These are phyloP conservation scores for Westerdykella ornata DNA, from an alignment of 2,329 filamentous ascomycete species.

Conservation along the genomic window DNA sequence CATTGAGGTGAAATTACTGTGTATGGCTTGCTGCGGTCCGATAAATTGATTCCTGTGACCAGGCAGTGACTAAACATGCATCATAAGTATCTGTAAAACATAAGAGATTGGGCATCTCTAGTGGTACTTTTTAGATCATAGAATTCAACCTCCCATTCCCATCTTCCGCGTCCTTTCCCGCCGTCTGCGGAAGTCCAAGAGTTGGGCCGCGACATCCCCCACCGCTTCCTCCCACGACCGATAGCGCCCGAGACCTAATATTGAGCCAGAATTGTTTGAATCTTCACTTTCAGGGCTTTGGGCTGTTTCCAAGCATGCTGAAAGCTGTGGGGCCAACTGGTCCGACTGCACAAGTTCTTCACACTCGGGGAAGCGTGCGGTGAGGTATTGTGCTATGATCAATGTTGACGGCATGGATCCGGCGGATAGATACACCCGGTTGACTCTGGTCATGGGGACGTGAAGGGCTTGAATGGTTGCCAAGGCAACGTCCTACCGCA, in stretches of 20 bases:
- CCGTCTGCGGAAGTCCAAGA: slow-evolving; percentile 20
- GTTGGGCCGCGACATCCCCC: slow-evolving; percentile 17
- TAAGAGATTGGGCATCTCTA: too few species aligned
- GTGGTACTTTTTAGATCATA: background rate
- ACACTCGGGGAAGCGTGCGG: slow-evolving; percentile 21
- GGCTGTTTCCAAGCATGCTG: slow-evolving; percentile 8
- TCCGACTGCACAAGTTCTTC: slow-evolving; percentile 11
- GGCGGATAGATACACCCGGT: slow-evolving; percentile 21
- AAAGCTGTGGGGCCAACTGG: slow-evolving; percentile 1
- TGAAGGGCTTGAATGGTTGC: slow-evolving; percentile 21
- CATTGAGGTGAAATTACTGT: too few species aligned
- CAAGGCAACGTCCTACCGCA: slow-evolving; percentile 21
- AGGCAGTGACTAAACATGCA: too few species aligned
- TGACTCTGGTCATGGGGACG: slow-evolving; percentile 18
- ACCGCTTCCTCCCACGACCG: slow-evolving; percentile 21
- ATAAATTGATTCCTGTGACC: too few species aligned
- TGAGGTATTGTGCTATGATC: slow-evolving; percentile 18
- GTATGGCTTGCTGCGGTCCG: too few species aligned
- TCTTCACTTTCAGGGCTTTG: slow-evolving; percentile 8
- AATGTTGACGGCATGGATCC: slow-evolving; percentile 18
- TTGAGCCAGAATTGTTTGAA: slow-evolving; percentile 14
- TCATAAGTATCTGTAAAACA: too few species aligned
- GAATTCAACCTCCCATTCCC: slow-evolving; percentile 16
- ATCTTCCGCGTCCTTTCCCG: slow-evolving; percentile 21
- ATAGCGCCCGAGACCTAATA: slow-evolving; percentile 19